A percentile compares a stretch with the other conserved stretches of the same genome.
These are phyloP conservation scores for Pseudopyricularia cyperi DNA, from an alignment of 2,329 filamentous ascomycete genomes.

Conservation along the genomic window DNA sequence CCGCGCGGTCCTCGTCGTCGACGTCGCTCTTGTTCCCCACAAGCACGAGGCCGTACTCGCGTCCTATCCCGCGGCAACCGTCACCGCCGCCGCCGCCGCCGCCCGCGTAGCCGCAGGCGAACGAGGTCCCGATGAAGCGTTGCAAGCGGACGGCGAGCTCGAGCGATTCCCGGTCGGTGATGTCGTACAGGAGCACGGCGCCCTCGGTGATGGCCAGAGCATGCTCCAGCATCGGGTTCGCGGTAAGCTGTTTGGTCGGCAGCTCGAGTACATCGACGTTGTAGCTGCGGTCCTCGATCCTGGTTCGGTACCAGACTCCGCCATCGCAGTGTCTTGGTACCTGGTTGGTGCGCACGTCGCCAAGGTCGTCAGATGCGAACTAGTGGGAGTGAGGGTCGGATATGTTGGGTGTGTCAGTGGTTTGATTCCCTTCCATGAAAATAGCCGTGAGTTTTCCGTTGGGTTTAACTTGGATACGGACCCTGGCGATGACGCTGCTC, in stretches of 20 bases:
- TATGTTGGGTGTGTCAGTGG: conserved; percentile 5
- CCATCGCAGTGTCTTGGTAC: conserved; percentile 12
- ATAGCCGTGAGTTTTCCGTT: not conserved
- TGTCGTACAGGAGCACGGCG: conserved; percentile 21
- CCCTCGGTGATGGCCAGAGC: conserved; percentile 26
- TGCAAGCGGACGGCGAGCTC: conserved; percentile 12
- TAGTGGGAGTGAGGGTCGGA: conserved; percentile 5
- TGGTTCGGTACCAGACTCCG: conserved; percentile 19
- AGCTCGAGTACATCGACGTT: conserved; percentile 23
- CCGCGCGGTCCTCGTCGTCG: conserved; percentile 13
- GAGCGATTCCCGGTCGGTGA: conserved; percentile 15
- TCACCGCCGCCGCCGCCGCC: no score
- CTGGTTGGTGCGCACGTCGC: conserved; percentile 8
- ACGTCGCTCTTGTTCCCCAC: conserved; percentile 22
- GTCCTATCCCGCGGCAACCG: conserved; percentile 2
- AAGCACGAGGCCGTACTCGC: conserved; percentile 19
- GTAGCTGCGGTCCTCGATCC: conserved; percentile 18
- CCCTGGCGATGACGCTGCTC: conserved; percentile 24
- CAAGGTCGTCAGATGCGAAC: conserved; percentile 19
- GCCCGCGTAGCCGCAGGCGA: not conserved
- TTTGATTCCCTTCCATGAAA: conserved; percentile 10
- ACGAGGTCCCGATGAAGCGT: conserved; percentile 11
- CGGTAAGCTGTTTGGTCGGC: conserved; percentile 17
- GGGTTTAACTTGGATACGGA: conserved; percentile 7
- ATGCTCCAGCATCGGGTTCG: conserved; percentile 19